phyloP scores from a whole-genome alignment of 345 rosid genomes.

The Gossypium mustelinum region DNA sequence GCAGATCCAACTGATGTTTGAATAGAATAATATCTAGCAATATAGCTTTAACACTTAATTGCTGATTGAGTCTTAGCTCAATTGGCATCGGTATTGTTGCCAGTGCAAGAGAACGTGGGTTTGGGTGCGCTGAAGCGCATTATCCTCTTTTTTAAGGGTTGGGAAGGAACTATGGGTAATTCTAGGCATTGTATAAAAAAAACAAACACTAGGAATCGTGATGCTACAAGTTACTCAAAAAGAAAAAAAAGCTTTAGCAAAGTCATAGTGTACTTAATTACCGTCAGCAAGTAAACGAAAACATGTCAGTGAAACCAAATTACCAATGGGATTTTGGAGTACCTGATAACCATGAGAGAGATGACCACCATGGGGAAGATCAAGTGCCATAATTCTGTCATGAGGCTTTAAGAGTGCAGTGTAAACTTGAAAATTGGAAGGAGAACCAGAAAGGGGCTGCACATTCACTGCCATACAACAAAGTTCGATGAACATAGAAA shows the following conservation, averaged over 20 bases:
- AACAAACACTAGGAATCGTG: no score
- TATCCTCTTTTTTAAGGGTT: no score
- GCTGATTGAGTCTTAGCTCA: neutral
- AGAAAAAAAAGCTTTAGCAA: no score
- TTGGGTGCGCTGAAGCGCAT: no score
- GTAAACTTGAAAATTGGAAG: constrained; percentile 92
- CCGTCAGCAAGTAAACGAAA: neutral
- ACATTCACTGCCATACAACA: constrained; percentile 70
- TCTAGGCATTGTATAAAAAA: no score
- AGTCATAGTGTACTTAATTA: no score
- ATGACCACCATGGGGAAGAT: constrained; percentile 99
- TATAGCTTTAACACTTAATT: neutral
- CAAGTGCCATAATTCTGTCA: constrained; percentile 99
- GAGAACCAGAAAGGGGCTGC: constrained; percentile 96
- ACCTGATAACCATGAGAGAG: constrained; percentile 99
- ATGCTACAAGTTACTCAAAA: no score
- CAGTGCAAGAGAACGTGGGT: no score
- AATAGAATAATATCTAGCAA: neutral
- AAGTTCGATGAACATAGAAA: constrained; percentile 18
- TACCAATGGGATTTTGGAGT: constrained; percentile 14
- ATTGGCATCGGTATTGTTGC: no score
- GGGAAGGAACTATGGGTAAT: no score
- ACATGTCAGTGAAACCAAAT: neutral
- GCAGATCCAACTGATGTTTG: neutral
- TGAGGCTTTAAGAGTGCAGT: constrained; percentile 92